Evolutionary conservation across 106 monocot genomes (phyloP), one percentile per base, ranked within the genome.

Genomic region (Allium cepa): DNA sequence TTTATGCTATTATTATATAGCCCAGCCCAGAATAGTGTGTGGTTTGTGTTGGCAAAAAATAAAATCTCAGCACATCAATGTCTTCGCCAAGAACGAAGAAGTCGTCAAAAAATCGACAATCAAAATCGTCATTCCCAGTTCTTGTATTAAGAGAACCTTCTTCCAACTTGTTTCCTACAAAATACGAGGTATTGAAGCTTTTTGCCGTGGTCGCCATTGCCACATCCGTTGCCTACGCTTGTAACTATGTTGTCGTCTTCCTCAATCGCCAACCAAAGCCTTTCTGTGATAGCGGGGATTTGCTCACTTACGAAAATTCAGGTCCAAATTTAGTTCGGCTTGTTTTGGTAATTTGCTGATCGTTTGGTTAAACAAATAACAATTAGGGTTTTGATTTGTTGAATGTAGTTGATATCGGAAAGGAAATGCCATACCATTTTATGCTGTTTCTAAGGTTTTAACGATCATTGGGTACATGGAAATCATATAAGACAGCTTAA

Each of bases 171-270:
- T 91, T 91, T 72, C 95, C 95, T 11, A 78, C 95, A 13, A 86
- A 68, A 58, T 60, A 26, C 0, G 95, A 96, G 55, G 15, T 88
- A 26, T 62, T 78, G 45, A 80, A 67, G 61, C 76, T 96, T 46
- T 47, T 88, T 72, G 69, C 78, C 6, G 85, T 92, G 14, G 16
- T 96, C 73, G 79, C 69, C 63, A 83, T 96, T 65, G 95, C 95
- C 63, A 75, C 80, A 15, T 80, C 78, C 65, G 91, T 88, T 36
- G 85, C 88, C 47, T 72, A 64, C 48, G 77, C 76, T 46, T 86
- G 77, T 79, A 80, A 83, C 78, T 72, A 50, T 72, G 17, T 60
- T 26, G 75, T 50, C 59, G 17, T 17, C 60, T 56, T 81, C 75
- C 15, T 88, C 47, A 77, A 62, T 62, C 82, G 86, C 64, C 75